A percentile compares a stretch with the other conserved stretches of the same genome.
Conservation (phyloP, 2,329 filamentous ascomycete species). For the Scortechinia acanthostroma region DNA sequence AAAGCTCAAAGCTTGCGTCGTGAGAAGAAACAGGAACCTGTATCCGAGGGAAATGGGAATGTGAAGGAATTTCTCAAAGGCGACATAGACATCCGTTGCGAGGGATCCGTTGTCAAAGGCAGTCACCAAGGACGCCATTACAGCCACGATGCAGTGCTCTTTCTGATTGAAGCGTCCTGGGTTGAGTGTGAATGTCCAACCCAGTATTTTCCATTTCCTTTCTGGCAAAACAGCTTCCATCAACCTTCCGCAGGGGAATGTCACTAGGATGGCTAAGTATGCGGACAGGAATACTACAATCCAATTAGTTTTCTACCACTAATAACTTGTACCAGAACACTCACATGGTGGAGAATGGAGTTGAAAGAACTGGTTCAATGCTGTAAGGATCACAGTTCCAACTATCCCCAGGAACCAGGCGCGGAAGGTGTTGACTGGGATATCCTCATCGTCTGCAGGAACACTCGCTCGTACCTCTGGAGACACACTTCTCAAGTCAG, state of each 20-base stretch:
- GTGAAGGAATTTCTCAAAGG: slow-evolving; percentile 9
- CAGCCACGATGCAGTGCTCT: slow-evolving; percentile 12
- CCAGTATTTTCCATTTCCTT: slow-evolving; percentile 5
- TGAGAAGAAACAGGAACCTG: slow-evolving; percentile 9
- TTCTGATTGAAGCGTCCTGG: slow-evolving; percentile 19
- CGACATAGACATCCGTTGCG: slow-evolving; percentile 12
- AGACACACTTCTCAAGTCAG: too few species aligned
- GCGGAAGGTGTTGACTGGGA: slow-evolving; percentile 3
- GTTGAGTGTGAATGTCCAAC: slow-evolving; percentile 11
- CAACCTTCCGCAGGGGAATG: slow-evolving; percentile 6
- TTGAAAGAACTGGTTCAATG: slow-evolving; percentile 3
- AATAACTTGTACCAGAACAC: neutral
- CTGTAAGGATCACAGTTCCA: slow-evolving; percentile 2
- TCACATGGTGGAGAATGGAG: slow-evolving; percentile 4
- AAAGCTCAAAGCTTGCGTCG: slow-evolving; percentile 5
- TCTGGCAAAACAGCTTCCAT: slow-evolving; percentile 6
- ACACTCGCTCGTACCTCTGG: slow-evolving; percentile 3
- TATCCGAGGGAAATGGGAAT: slow-evolving; percentile 4
- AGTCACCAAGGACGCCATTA: slow-evolving; percentile 16
- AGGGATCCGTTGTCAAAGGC: slow-evolving; percentile 10
- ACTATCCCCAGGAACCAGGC: slow-evolving; percentile 4
- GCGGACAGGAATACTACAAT: slow-evolving; percentile 9
- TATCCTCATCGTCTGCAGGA: neutral
- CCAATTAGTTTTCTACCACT: too few species aligned
- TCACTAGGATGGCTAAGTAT: slow-evolving; percentile 7